Evolutionary conservation across 2,329 filamentous ascomycete species (phyloP).

Genomic region (Microsporum canis): DNA sequence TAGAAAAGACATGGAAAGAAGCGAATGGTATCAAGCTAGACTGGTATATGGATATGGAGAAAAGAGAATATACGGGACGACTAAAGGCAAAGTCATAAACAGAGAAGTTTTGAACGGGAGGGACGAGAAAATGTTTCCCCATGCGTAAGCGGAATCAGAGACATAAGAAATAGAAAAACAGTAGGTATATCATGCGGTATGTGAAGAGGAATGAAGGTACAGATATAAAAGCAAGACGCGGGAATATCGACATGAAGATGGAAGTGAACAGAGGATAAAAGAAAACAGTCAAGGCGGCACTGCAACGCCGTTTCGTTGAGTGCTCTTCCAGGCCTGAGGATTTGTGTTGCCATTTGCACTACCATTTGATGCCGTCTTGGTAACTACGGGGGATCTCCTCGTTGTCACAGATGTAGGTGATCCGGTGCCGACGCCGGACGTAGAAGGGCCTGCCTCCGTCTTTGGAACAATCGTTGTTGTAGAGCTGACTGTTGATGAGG

Average conservation of each 20-base stretch:
- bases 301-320: neutral
- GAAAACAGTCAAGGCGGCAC: neutral
- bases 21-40: neutral
- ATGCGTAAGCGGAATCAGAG: neutral
- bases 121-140: neutral
- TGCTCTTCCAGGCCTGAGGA: neutral
- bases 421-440: neutral
- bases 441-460: neutral
- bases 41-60: neutral
- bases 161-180: neutral
- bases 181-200: neutral
- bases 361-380: neutral
- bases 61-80: neutral
- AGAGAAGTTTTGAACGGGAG: neutral
- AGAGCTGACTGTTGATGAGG: neutral
- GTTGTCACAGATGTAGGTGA: neutral
- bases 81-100: neutral
- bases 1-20: neutral
- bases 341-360: neutral
- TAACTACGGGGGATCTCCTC: neutral
- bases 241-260: neutral
- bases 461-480: neutral
- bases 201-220: neutral
- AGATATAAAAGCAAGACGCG: too few species aligned
- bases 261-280: neutral